Evolutionary conservation across 1,284 basidiomycete species (phyloP).

Genomic region (Erythrobasidium hasegawianum): DNA sequence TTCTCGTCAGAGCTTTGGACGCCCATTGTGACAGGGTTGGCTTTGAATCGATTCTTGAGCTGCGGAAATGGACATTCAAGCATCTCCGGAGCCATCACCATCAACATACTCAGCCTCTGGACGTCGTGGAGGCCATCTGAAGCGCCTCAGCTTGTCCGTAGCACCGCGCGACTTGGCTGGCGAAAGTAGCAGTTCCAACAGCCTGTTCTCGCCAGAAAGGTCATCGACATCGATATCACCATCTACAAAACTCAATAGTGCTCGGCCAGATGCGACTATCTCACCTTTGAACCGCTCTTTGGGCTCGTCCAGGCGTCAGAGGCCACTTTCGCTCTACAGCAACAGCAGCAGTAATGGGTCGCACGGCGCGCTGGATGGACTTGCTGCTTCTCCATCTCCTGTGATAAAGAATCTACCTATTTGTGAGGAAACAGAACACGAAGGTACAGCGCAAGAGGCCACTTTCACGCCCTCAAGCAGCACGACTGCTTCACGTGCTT

Average conservation of each 20-base stretch:
- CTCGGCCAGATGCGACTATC: background rate
- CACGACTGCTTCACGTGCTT: background rate
- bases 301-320: constrained; percentile 7
- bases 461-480: background rate
- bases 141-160: background rate
- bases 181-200: background rate
- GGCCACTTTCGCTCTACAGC: constrained; percentile 26
- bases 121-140: background rate
- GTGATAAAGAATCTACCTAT: background rate
- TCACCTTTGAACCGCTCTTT: constrained; percentile 29
- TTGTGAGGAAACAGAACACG: background rate
- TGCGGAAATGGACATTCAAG: background rate
- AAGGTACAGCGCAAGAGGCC: background rate
- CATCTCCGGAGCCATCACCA: background rate
- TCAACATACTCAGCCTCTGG: background rate
- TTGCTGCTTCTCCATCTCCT: constrained; percentile 13
- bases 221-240: background rate
- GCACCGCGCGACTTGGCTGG: background rate
- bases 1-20: no score
- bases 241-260: no score
- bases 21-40: background rate
- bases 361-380: background rate
- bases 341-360: constrained; percentile 2
- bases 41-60: background rate
- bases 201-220: background rate